Evolutionary conservation across 345 rosid genomes (phyloP).

Genomic region (Eucalyptus caleyi): DNA sequence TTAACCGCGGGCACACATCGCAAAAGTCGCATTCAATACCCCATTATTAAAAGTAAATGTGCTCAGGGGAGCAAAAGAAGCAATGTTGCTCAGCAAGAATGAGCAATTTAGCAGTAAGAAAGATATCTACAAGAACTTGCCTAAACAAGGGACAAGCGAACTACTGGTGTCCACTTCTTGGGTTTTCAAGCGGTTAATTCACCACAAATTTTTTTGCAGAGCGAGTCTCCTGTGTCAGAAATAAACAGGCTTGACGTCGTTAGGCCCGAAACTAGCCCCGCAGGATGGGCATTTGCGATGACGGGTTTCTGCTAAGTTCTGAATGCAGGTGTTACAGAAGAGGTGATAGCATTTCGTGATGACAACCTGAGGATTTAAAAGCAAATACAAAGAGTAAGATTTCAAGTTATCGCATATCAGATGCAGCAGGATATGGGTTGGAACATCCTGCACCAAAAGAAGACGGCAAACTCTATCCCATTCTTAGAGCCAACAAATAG

Average conservation of each 20-base stretch:
- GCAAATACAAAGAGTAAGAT: background rate
- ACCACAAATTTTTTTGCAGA: background rate
- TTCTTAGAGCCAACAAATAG: background rate
- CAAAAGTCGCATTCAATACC: background rate
- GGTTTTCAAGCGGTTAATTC: background rate
- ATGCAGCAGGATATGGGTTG: background rate
- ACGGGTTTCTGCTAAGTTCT: constrained; percentile 56
- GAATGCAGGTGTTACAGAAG: constrained; percentile 85
- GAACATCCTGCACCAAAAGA: background rate
- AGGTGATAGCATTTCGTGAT: constrained; percentile 94
- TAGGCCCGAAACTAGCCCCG: constrained; percentile 70
- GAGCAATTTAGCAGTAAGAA: background rate
- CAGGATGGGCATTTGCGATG: constrained; percentile 89
- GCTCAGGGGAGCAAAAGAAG: background rate
- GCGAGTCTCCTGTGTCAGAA: constrained; percentile 21
- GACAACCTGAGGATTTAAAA: constrained; percentile 47
- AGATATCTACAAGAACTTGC: background rate
- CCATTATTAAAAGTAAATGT: background rate
- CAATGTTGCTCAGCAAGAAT: background rate
- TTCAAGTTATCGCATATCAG: background rate
- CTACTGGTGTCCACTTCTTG: background rate
- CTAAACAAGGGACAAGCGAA: background rate
- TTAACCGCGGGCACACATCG: background rate
- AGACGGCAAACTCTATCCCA: background rate
- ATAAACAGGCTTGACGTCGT: constrained; percentile 92